Base-by-base conservation (phyloP, 768 basidiomycete genomes). In the Lepiota venenata region DNA sequence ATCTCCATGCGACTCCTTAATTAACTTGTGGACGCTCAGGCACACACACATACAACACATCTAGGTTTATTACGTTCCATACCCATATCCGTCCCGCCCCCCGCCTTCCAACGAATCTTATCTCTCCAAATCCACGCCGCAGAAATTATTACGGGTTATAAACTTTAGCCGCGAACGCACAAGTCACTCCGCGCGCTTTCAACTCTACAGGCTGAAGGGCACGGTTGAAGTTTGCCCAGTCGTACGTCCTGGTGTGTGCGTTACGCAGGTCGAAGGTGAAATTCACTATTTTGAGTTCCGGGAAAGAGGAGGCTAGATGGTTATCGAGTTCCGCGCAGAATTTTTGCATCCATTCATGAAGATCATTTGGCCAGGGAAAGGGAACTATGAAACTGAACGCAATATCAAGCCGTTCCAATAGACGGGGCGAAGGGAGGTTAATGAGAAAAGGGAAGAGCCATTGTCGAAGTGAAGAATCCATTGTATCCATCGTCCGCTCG, bases 381-480 rank as follows among this genome's bases (percentile, higher is more conserved):
- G 52, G 46, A 47, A 54, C 46, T 21, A 47, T 16, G 46, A 47
- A 54, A 20, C 52, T 54, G 27, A 54, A 54, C 20, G 36, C 47
- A 29, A 54, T 38, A 18, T 41, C 10, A n/a, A 54, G 14, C 14
- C 32, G 9, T 35, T 54, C 52, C n/a, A 54, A 46, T 6, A 47
- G 10, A 3, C 29, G 29, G 11, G 45, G 52, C 10, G 52, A 40
- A 16, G 46, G 52, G 2, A 54, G 36, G 16, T 54, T 54, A 10
- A 11, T 20, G 37, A 54, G 52, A 38, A 47, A 46, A 20, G 46
- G 52, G 12, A 54, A 40, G 20, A 54, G 52, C 52, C 52, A 54
- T 8, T 41, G 21, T 8, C 52, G 52, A 37, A 54, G 46, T 11
- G 52, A 47, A n/a, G 25, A 37, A 14, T 54, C 25, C 52, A 54